Conservation (phyloP, 495 filamentous ascomycete species). For the Bacidia rubella region DNA sequence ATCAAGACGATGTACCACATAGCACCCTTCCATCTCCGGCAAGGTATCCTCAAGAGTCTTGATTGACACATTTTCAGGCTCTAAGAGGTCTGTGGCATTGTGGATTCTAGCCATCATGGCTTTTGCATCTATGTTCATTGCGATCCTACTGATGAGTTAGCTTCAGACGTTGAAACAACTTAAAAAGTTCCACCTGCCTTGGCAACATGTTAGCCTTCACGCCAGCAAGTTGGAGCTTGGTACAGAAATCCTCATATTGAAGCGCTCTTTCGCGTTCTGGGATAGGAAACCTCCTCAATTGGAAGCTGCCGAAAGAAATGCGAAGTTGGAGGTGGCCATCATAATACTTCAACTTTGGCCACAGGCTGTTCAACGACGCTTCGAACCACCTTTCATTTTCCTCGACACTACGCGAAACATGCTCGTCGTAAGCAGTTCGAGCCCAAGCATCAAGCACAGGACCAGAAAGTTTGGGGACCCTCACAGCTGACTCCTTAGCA, state of each 20-base stretch:
- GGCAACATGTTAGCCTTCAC: constrained; percentile 27
- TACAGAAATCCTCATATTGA: constrained; percentile 35
- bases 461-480: constrained; percentile 8
- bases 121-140: constrained; percentile 16
- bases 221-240: constrained; percentile 29
- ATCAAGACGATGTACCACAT: constrained; percentile 26
- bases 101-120: constrained; percentile 18
- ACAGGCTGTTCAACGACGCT: constrained; percentile 19
- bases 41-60: not conserved
- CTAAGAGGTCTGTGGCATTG: constrained; percentile 31
- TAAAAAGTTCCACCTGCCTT: constrained; percentile 21
- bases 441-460: not conserved
- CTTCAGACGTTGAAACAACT: not conserved
- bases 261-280: constrained; percentile 25
- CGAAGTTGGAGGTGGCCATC: constrained; percentile 37
- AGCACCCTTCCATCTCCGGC: constrained; percentile 27
- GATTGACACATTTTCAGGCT: constrained; percentile 27
- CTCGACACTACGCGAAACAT: not conserved
- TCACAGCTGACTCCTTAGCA: not conserved
- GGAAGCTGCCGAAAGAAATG: constrained; percentile 41
- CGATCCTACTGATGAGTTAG: not conserved
- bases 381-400: constrained; percentile 22
- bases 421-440: not conserved
- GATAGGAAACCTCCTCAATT: constrained; percentile 31
- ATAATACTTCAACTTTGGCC: constrained; percentile 24